Percentiles rank a stretch among this genome's conserved stretches.
These are phyloP conservation scores for Corymbia citriodora DNA, from an alignment of 441 rosid species.

Conservation along the genomic window DNA sequence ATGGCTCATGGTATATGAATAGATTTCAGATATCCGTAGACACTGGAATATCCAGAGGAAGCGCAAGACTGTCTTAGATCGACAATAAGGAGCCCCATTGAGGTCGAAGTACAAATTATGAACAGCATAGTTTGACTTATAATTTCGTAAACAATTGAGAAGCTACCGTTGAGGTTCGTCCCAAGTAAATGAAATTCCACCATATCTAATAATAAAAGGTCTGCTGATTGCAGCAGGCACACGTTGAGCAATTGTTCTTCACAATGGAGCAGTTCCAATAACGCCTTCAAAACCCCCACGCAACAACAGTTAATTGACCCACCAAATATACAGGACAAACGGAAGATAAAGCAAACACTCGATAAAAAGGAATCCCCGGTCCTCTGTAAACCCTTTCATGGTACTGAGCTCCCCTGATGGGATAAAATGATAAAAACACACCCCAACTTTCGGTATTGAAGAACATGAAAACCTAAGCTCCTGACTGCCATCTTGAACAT, in stretches of 20 bases:
- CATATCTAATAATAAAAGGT: not conserved
- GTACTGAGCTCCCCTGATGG: not conserved
- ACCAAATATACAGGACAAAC: not conserved
- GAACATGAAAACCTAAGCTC: not conserved
- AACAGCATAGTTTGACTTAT: not conserved
- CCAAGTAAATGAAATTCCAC: not conserved
- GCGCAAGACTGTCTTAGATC: not conserved
- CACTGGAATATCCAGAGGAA: not conserved
- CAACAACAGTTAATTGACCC: not conserved
- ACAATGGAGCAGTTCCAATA: not conserved
- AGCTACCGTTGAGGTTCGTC: not conserved
- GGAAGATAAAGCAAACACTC: not conserved
- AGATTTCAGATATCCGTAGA: accelerated
- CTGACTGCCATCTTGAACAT: not conserved
- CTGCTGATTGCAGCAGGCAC: not conserved
- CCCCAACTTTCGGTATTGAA: not conserved
- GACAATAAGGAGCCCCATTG: not conserved
- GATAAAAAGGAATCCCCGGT: not conserved
- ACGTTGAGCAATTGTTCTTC: not conserved
- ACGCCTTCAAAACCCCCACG: not conserved
- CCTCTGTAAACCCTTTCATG: not conserved
- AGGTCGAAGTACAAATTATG: not conserved
- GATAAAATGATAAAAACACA: not conserved
- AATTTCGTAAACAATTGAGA: not conserved
- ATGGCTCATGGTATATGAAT: not conserved